Percentiles rank a stretch among this genome's conserved stretches.
Conservation (phyloP, 306 rosid species). For the Astragalus glycyphyllos region DNA sequence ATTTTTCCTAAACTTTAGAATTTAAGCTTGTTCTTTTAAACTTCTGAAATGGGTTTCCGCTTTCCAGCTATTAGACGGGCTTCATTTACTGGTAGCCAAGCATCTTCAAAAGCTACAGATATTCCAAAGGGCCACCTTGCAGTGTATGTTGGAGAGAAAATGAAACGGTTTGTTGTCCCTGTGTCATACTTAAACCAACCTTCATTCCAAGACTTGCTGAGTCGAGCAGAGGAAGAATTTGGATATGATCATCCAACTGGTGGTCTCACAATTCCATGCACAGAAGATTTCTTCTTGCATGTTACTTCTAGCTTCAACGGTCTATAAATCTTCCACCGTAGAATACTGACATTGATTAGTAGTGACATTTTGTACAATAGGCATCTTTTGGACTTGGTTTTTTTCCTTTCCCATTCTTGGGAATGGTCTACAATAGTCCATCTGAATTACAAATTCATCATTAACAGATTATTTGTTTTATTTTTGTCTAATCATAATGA, state of each 20-base stretch:
- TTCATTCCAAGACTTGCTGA: slow-evolving; percentile 46
- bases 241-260: slow-evolving; percentile 50
- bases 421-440: background rate
- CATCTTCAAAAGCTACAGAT: slow-evolving; percentile 30
- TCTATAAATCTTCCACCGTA: background rate
- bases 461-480: background rate
- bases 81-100: slow-evolving; percentile 16
- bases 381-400: background rate
- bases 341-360: slow-evolving; percentile 7
- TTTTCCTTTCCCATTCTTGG: slow-evolving; percentile 24
- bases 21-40: background rate
- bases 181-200: slow-evolving; percentile 48
- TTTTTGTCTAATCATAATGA: background rate
- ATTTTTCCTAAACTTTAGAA: background rate
- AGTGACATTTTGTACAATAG: slow-evolving; percentile 15
- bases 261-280: slow-evolving; percentile 47
- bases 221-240: slow-evolving; percentile 46
- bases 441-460: background rate
- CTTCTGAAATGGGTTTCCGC: slow-evolving; percentile 36
- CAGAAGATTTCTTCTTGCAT: slow-evolving; percentile 36
- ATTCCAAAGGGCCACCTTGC: slow-evolving; percentile 34
- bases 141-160: slow-evolving; percentile 51
- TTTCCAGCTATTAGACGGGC: slow-evolving; percentile 29
- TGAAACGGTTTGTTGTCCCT: slow-evolving; percentile 41
- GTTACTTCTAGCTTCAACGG: slow-evolving; percentile 39